Conservation (phyloP, 768 basidiomycete genomes). For the Clavaria fumosa region DNA sequence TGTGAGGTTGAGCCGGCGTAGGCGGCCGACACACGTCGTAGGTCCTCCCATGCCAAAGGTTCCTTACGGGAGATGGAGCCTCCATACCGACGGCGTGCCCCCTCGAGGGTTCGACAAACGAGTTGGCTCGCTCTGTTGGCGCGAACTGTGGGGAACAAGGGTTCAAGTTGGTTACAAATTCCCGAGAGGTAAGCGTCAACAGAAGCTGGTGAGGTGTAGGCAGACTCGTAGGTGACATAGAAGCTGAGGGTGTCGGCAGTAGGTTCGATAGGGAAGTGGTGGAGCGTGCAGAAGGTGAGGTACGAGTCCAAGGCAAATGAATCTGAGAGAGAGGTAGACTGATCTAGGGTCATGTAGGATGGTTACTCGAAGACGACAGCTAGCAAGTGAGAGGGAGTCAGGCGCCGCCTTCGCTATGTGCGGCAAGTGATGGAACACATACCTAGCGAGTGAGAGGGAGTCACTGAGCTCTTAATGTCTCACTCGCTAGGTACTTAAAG, state of each 20-base stretch:
- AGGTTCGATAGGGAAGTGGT: slow-evolving; percentile 13
- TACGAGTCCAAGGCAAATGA: slow-evolving; percentile 17
- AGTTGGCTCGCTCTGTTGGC: background rate
- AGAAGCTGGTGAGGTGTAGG: slow-evolving; percentile 12
- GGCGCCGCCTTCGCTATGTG: too few species aligned
- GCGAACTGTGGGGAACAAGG: slow-evolving; percentile 10
- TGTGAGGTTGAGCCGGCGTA: background rate
- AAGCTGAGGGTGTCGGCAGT: slow-evolving; percentile 17
- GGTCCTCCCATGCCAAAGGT: slow-evolving; percentile 7
- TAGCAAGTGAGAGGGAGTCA: too few species aligned
- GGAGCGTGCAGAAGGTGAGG: slow-evolving; percentile 12
- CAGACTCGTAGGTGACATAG: slow-evolving; percentile 17
- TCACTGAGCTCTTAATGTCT: too few species aligned
- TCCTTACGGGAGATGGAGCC: background rate
- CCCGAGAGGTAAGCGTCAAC: slow-evolving; percentile 15
- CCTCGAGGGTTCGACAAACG: slow-evolving; percentile 8
- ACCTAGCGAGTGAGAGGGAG: too few species aligned
- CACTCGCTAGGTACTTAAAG: too few species aligned
- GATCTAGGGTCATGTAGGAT: too few species aligned
- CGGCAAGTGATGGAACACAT: too few species aligned
- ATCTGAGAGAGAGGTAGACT: too few species aligned
- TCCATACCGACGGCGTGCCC: slow-evolving; percentile 2
- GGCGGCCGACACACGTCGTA: background rate
- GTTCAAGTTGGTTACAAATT: slow-evolving; percentile 12
- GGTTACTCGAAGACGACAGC: too few species aligned